Evolutionary conservation across 306 rosid genomes (phyloP), one percentile per base, ranked within the genome.

Genomic region (Acacia confusa): DNA sequence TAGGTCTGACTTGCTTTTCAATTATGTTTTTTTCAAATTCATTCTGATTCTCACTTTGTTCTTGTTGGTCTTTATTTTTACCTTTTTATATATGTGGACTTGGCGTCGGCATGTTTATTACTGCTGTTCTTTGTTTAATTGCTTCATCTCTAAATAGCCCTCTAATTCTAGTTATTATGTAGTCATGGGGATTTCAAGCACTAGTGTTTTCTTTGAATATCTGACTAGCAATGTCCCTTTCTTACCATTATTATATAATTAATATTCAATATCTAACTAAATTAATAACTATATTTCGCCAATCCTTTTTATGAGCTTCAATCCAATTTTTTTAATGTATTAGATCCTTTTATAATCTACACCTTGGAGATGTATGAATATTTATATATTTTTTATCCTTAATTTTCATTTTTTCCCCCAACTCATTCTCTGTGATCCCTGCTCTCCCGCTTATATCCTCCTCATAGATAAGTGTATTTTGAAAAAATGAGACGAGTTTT

Each of bases 11-110:
- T 13, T 47, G 52, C 14, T 47, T 14, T 13, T 5, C 0, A 53
- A n/a, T 76, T 34, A 32, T 81, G 81, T 76, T 69, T 57, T 57
- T 78, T 22, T 24, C 4, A 55, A 0, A 55, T 45, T 19, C 79
- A 19, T 12, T 63, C 20, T 69, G 15, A 27, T 78, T 52, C 19
- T 30, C 43, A 12, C 63, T 7, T 55, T 55, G 64, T 20, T 24
- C n/a, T 5, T 66, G 53, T 52, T 0, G 43, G 14, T 11, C 4
- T 19, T 3, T 22, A 24, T 24, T 24, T 58, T 52, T 52, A 58
- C 65, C 64, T 2, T 61, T 25, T 12, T 13, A 9, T 44, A 44
- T 47, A 24, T 25, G 68, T 28, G 9, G 36, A 61, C 36, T 60
- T 60, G 0, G 17, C 10, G 64, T 50, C 16, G 5, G n/a, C 20